Percentiles rank a stretch among this genome's conserved stretches.
These are phyloP conservation scores for Saksenaea oblongispora DNA, from an alignment of 371 early-diverging fungal genomes.

Conservation along the genomic window DNA sequence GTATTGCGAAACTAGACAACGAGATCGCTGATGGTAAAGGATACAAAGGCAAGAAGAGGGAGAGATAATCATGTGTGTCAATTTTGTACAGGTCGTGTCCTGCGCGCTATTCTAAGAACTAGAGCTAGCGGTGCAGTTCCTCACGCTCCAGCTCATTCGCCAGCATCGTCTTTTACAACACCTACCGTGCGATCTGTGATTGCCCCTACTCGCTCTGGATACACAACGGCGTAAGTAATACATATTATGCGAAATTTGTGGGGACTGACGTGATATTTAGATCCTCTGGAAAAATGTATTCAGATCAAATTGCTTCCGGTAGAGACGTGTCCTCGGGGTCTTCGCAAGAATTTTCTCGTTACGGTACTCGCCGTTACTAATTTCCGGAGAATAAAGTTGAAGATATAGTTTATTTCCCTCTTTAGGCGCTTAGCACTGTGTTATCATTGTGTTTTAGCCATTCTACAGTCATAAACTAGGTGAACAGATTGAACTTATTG, in stretches of 20 bases:
- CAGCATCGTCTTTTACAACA: conserved; percentile 5
- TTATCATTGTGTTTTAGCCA: too few species aligned
- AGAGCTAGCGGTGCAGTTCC: conserved; percentile 7
- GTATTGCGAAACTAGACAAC: conserved; percentile 43
- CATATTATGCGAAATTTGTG: neutral
- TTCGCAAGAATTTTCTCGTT: neutral
- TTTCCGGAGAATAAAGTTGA: neutral
- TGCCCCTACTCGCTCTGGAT: conserved; percentile 23
- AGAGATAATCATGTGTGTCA: neutral
- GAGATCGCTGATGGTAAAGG: conserved; percentile 44
- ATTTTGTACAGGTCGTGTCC: conserved; percentile 26
- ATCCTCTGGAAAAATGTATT: neutral
- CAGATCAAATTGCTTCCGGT: neutral
- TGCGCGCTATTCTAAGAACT: conserved; percentile 38
- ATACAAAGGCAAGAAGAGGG: neutral
- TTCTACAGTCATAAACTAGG: too few species aligned
- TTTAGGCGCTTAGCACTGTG: too few species aligned
- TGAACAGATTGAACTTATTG: too few species aligned
- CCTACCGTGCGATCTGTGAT: conserved; percentile 19
- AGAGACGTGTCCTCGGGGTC: neutral
- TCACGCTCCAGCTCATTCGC: neutral
- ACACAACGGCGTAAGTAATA: conserved; percentile 15
- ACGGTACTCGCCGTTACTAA: conserved; percentile 1
- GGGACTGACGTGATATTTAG: conserved; percentile 5
- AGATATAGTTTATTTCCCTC: neutral